Evolutionary conservation across 2,329 filamentous ascomycete genomes (phyloP), one percentile per base, ranked within the genome.

Genomic region (Moelleriella libera): DNA sequence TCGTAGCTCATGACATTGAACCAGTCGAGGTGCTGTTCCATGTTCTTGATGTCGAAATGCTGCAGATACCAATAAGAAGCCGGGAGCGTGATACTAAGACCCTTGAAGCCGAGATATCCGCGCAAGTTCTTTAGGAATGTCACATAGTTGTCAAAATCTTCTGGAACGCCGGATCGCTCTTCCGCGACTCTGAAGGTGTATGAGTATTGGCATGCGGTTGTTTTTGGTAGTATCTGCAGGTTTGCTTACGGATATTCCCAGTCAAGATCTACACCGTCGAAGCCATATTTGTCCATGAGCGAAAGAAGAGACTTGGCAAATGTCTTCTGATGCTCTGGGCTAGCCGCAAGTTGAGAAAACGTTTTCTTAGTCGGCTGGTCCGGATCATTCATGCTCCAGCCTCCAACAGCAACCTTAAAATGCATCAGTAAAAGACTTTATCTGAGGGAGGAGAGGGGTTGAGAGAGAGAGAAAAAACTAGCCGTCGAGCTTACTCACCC

Each of bases 1-100:
- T 73, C 67, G 49, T 72, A 72, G 0, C 60, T 59, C 60, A 72
- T 68, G n/a, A 72, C 39, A 48, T 69, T 72, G 51, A 69, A 63
- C 52, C 57, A 70, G 48, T 70, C 63, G 5, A 67, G 57, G 10
- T 53, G 7, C 7, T 30, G n/a, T 37, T 53, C 51, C 1, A 55
- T 12, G 1, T 45, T 42, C 2, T 41, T 34, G 29, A 54, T 53
- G 40, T 55, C 45, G 39, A 52, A 55, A 2, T 45, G 30, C 31
- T 48, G 46, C 31, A 55, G 41, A 43, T 53, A 52, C 50, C 49
- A 48, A 47, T 52, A 49, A 1, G 41, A 46, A 28, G 51, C 30
- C 9, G 49, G 46, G 14, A 52, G 31, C 7, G 51, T 50, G 29
- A 49, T 45, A 12, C 39, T 41, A 3, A 47, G 31, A 39, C 47